Evolutionary conservation across 345 rosid species (phyloP), one percentile per base, ranked within the genome.

Genomic region (Clausena lansium): DNA sequence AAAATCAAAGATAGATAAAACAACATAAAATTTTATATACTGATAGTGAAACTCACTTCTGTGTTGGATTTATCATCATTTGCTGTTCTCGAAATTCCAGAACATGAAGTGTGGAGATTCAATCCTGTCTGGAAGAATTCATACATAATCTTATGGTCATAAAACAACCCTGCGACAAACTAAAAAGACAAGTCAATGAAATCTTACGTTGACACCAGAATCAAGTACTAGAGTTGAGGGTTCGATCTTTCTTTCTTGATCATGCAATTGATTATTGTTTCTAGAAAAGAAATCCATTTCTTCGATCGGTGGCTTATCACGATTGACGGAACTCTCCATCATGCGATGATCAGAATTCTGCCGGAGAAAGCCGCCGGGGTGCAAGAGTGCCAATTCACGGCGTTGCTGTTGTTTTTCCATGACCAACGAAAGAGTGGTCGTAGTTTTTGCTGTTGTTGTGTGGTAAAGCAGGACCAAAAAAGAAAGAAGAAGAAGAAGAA

Each of bases 251-350:
- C 61, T 82, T 60, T 78, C 78, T 71, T 77, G 86, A 84, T 88
- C 87, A 32, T 55, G 71, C 8, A 79, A 77, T 74, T 83, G 84
- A 61, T 67, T 80, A 55, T 67, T 80, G 39, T 76, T 83, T 5
- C 70, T 55, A 1, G 94, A 88, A 64, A 95, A 95, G 93, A 95
- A 95, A 86, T 95, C 98, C 71, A 92, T 79, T 86, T 93, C 97
- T 84, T 87, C 84, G 80, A 91, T 89, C 32, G 78, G 77, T 41
- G 85, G 79, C 61, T 76, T 79, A 15, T 67, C 79, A 54, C 65
- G 76, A 81, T 77, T 84, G 59, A 61, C 41, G 14, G 80, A 58
- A 65, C 55, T 54, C 15, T 83, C 82, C 10, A 57, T 52, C 10
- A 27, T 27, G 7, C 58, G 69, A 73, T 80, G 72, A 77, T 80